Evolutionary conservation across 352 stramenopile genomes (phyloP).

Genomic region (Globisporangium paroecandrum): DNA sequence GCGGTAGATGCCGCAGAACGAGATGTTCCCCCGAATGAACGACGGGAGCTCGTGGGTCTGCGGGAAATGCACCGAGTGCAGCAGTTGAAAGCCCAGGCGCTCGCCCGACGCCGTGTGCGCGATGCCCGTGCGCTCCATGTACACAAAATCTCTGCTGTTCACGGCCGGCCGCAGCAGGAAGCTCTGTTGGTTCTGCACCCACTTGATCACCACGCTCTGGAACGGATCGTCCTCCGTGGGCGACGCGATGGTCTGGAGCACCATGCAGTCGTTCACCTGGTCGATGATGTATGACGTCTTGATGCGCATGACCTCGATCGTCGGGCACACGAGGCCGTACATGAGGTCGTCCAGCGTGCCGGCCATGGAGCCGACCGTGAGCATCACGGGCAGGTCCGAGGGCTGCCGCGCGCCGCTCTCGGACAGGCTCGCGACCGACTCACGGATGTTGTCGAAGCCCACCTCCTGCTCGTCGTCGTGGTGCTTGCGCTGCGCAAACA

Average conservation of each 20-base stretch:
- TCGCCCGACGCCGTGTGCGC: conserved; percentile 25
- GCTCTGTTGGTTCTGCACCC: conserved; percentile 18
- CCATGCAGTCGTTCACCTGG: conserved; percentile 2
- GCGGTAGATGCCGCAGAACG: conserved; percentile 2
- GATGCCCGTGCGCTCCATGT: conserved; percentile 35
- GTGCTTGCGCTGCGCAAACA: conserved; percentile 5
- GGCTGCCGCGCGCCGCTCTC: neutral
- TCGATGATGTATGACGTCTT: conserved; percentile 14
- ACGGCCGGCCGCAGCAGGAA: conserved; percentile 13
- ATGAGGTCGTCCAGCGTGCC: conserved; percentile 29
- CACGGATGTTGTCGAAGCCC: neutral
- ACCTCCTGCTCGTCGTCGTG: neutral
- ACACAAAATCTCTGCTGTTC: conserved; percentile 43
- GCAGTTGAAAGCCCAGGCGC: conserved; percentile 31
- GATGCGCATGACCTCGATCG: conserved; percentile 27
- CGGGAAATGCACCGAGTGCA: conserved; percentile 41
- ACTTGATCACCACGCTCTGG: conserved; percentile 35
- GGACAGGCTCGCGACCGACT: neutral
- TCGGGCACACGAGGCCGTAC: conserved; percentile 30
- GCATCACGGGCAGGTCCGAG: conserved; percentile 12
- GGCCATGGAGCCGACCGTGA: neutral
- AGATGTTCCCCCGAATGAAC: conserved; percentile 21
- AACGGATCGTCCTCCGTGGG: conserved; percentile 13
- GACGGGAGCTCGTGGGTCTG: conserved; percentile 28
- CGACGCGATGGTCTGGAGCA: conserved; percentile 3